phyloP scores from a whole-genome alignment of 2,329 filamentous ascomycete genomes.

The Colletotrichum lindemuthianum region DNA sequence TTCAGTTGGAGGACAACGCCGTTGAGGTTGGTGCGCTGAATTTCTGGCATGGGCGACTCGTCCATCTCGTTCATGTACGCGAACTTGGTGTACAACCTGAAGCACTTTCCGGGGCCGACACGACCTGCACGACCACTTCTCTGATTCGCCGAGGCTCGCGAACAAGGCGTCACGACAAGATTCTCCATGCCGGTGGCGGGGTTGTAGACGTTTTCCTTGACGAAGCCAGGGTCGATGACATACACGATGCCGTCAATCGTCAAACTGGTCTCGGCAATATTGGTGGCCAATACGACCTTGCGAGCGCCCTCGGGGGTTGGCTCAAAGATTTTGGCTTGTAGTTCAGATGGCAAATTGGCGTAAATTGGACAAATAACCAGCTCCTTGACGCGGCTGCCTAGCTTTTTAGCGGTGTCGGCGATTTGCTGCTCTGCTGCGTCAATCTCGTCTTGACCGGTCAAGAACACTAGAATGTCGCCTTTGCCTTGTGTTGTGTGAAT shows the following conservation, averaged over 20 bases:
- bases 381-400: slow-evolving; percentile 85
- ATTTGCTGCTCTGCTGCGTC: slow-evolving; percentile 87
- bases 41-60: slow-evolving; percentile 91
- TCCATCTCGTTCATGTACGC: slow-evolving; percentile 96
- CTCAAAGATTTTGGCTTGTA: slow-evolving; percentile 94
- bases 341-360: slow-evolving; percentile 87
- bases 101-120: slow-evolving; percentile 92
- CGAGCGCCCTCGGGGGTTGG: slow-evolving; percentile 85
- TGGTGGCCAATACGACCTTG: slow-evolving; percentile 94
- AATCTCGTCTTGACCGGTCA: slow-evolving; percentile 97
- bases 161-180: slow-evolving; percentile 89
- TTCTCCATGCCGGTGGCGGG: slow-evolving; percentile 92
- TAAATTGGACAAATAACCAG: slow-evolving; percentile 95
- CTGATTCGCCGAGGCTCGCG: slow-evolving; percentile 91
- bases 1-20: slow-evolving; percentile 87
- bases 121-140: slow-evolving; percentile 91
- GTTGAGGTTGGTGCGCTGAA: slow-evolving; percentile 89
- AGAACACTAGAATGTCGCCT: slow-evolving; percentile 93
- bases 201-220: slow-evolving; percentile 96
- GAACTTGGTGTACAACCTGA: slow-evolving; percentile 92
- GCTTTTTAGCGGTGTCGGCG: slow-evolving; percentile 84
- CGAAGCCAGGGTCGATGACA: slow-evolving; percentile 94
- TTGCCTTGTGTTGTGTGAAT: slow-evolving; percentile 88
- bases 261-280: slow-evolving; percentile 95
- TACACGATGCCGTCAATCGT: slow-evolving; percentile 97